These are phyloP conservation scores for Cucumis melo DNA, from an alignment of 306 rosid genomes.

Conservation along the genomic window DNA sequence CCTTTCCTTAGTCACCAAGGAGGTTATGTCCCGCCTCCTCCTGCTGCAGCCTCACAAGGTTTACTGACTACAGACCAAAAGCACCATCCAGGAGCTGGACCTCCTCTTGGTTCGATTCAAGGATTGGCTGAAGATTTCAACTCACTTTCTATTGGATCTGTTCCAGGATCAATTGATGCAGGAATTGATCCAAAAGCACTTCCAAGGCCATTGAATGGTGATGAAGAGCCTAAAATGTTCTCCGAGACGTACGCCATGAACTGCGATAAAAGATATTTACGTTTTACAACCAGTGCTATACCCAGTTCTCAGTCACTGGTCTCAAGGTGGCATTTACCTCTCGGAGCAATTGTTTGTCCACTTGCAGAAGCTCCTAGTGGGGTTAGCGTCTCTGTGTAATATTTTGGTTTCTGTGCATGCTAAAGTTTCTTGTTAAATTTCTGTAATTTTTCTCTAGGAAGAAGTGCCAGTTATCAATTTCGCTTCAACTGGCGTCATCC, in stretches of 20 bases:
- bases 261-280: conserved; percentile 62
- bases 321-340: conserved; percentile 98
- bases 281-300: conserved; percentile 72
- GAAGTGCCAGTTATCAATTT: conserved; percentile 87
- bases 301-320: conserved; percentile 92
- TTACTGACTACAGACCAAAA: conserved; percentile 36
- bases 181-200: conserved; percentile 59
- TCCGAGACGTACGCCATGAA: conserved; percentile 51
- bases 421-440: conserved; percentile 9
- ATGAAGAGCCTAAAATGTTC: conserved; percentile 54
- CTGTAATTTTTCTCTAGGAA: conserved; percentile 38
- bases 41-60: conserved; percentile 46
- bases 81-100: conserved; percentile 46
- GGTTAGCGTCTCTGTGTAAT: conserved; percentile 37
- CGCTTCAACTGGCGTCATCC: conserved; percentile 69
- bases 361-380: conserved; percentile 91
- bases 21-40: conserved; percentile 44
- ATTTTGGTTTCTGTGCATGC: neutral
- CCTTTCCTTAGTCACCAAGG: conserved; percentile 50
- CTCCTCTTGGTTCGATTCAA: conserved; percentile 53
- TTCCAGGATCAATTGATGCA: conserved; percentile 79
- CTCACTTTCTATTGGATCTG: conserved; percentile 66
- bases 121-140: conserved; percentile 81
- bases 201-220: conserved; percentile 88
- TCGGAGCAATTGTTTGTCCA: conserved; percentile 96